Evolutionary conservation across 75 land plant genomes (phyloP), one percentile per base, ranked within the genome.

Genomic region (Selaginella moellendorffii): DNA sequence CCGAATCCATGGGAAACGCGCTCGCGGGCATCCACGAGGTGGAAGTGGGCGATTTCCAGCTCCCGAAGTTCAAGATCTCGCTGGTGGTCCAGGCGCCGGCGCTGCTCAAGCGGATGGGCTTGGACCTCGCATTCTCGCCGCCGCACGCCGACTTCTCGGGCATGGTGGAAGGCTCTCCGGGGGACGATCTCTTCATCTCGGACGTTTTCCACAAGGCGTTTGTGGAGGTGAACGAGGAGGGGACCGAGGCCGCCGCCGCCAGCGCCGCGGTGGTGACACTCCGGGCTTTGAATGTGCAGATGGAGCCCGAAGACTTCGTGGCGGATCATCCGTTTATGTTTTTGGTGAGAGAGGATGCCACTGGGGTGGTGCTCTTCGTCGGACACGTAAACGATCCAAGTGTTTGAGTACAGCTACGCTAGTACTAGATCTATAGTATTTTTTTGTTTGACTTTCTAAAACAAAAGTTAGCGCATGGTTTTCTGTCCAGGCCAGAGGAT

Each of bases 201-300:
- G 67, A 74, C 54, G 74, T 88, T 30, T 81, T 76, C 67, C 98
- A 93, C 52, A 83, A 88, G 46, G 75, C 90, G 14, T 80, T 82
- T 68, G 71, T 93, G 24, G 96, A 93, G 54, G 96, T 88, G 24
- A 93, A 88, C 66, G 98, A 93, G 68, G 81, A 85, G 73, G 98
- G 98, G 23, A 88, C 96, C 24, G 90, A 85, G 69, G 97, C 95
- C 2, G 86, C 95, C 9, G 85, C 98, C 72, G 95, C 90, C 19
- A 66, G 87, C 29, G 87, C 80, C 8, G 83, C 72, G 61, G 79
- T 77, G 1, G 54, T 88, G 1, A 30, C n/a, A 0, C 53, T 80
- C 59, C 62, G 74, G 54, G 14, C 63, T 0, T 27, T 59, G 9
- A 46, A 28, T 0, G 2, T 61, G 61, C n/a, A 19, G 10, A 29